Evolutionary conservation across 306 rosid genomes (phyloP), one percentile per base, ranked within the genome.

Genomic region (Acacia crassicarpa): DNA sequence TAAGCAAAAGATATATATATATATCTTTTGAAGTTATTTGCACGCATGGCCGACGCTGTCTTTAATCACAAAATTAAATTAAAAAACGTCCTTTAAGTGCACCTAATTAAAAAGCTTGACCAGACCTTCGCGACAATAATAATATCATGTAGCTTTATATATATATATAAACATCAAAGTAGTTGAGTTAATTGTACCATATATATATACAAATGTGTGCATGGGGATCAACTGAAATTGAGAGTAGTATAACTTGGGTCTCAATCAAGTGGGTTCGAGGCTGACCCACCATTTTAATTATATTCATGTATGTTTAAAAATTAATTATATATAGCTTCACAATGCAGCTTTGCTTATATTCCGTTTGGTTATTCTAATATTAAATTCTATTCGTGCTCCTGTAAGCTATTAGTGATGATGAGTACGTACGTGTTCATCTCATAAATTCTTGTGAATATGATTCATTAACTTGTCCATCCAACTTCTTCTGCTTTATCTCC

Each of bases 241-340:
- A 27, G 62, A 54, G 17, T 30, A 51, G 79, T 49, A 74, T 78
- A 76, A 78, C 79, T 87, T 79, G 76, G 56, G 81, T 81, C 74
- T 35, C 67, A 85, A 85, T 87, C 85, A 83, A 83, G 59, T 12
- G 67, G 78, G 74, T 81, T 86, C 45, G 41, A 71, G 35, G 17
- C 54, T 74, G 76, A 68, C 63, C 82, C 79, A 30, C 67, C 76
- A 71, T 41, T 56, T n/a, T 56, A 3, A 32, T 32, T 32, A 32
- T 20, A 54, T 20, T 20, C 58, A n/a, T n/a, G n/a, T n/a, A 51
- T 51, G 22, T 16, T 51, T 51, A 51, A 17, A 59, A 67, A 68
- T 72, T 83, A 76, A 4, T 53, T 30, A 4, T 77, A 56, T 53
- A 56, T 53, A 40, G 43, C 74, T 72, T 76, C 67, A 27, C 77